phyloP scores from a whole-genome alignment of 805 yeast species.

The Saccharomycopsis capsularis region DNA sequence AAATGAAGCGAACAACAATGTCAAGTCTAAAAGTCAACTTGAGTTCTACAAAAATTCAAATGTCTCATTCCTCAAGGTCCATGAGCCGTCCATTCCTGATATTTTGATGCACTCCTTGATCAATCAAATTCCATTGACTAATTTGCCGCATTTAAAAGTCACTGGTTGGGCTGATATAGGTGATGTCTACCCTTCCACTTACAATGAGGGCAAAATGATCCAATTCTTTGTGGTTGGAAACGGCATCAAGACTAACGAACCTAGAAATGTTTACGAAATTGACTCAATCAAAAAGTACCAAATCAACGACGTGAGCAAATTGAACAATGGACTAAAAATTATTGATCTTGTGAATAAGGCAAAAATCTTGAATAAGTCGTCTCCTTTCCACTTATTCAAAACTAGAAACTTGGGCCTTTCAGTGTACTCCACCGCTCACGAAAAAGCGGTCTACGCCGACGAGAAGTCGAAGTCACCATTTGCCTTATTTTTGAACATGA shows the following conservation, averaged over 20 bases:
- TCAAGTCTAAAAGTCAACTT: neutral
- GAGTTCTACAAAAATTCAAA: conserved; percentile 3
- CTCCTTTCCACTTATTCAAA: conserved; percentile 82
- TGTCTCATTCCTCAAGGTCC: conserved; percentile 26
- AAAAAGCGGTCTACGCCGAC: conserved; percentile 38
- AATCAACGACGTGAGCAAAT: conserved; percentile 25
- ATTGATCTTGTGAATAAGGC: conserved; percentile 61
- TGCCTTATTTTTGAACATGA: conserved; percentile 57
- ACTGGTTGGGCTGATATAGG: conserved; percentile 58
- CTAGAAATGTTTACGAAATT: neutral
- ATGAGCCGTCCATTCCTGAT: conserved; percentile 62
- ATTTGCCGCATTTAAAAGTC: conserved; percentile 65
- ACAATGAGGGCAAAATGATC: conserved; percentile 26
- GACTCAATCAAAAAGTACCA: conserved; percentile 24
- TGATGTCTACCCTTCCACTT: conserved; percentile 44
- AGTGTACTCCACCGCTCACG: conserved; percentile 68
- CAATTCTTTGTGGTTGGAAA: conserved; percentile 21
- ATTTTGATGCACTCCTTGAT: conserved; percentile 83
- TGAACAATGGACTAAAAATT: conserved; percentile 35
- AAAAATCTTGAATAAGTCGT: conserved; percentile 63
- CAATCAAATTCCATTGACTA: conserved; percentile 70
- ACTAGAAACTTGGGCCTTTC: conserved; percentile 34
- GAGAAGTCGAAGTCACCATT: conserved; percentile 59
- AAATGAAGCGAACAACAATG: conserved; percentile 11
- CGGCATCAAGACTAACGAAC: conserved; percentile 24